Evolutionary conservation across 2,329 filamentous ascomycete species (phyloP).

Genomic region (Blastomyces parvus): DNA sequence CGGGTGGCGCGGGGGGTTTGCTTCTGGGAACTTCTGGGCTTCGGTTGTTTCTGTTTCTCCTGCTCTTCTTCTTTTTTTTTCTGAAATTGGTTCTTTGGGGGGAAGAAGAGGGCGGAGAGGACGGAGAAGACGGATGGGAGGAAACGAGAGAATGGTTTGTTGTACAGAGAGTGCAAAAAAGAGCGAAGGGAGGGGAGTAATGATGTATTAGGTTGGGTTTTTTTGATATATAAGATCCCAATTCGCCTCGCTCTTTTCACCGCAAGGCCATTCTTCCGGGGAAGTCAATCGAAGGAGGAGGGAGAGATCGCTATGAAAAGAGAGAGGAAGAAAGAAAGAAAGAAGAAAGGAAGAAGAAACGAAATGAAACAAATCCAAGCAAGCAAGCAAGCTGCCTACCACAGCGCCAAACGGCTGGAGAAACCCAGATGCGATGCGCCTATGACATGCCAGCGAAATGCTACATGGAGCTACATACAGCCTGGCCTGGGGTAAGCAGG

Average conservation of each 20-base stretch:
- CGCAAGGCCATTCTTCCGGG: no score
- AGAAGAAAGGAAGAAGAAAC: background rate
- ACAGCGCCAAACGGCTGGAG: no score
- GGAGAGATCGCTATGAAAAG: conserved; percentile 12
- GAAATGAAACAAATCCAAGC: conserved; percentile 2
- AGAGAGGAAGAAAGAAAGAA: conserved; percentile 7
- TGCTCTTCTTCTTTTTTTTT: background rate
- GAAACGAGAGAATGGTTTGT: background rate
- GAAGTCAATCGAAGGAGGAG: conserved; percentile 16
- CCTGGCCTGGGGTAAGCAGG: background rate
- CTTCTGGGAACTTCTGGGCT: no score
- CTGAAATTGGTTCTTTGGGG: no score
- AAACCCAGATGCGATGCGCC: background rate
- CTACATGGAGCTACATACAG: no score
- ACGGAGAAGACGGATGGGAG: background rate
- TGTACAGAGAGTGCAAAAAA: background rate
- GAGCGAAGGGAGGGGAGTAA: background rate
- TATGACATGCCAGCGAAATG: background rate
- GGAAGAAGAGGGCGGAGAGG: no score
- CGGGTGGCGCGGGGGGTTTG: background rate
- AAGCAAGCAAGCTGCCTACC: conserved; percentile 7
- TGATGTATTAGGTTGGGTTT: no score
- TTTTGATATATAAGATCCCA: background rate
- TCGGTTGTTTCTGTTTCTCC: background rate
- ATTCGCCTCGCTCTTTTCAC: background rate